Conservation (phyloP, 768 basidiomycete genomes). For the Filobasidium wieringae region DNA sequence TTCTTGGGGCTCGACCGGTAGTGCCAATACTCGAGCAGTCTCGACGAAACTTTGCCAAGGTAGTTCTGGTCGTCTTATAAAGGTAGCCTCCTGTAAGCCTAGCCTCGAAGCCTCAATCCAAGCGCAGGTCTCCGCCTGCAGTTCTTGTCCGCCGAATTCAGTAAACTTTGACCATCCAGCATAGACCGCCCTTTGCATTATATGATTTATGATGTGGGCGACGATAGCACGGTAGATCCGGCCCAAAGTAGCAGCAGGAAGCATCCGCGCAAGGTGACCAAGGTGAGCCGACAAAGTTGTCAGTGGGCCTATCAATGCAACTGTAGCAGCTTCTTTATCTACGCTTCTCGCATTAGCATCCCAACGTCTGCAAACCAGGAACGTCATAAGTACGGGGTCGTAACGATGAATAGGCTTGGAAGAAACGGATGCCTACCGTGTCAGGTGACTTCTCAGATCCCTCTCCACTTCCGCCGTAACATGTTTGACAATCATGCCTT, state of each 20-base stretch:
- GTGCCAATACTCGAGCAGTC: slow-evolving; percentile 55
- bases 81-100: slow-evolving; percentile 46
- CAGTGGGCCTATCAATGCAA: slow-evolving; percentile 60
- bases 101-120: slow-evolving; percentile 69
- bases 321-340: slow-evolving; percentile 45
- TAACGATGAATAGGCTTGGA: not conserved
- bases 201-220: slow-evolving; percentile 58
- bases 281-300: slow-evolving; percentile 72
- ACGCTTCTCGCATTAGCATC: slow-evolving; percentile 25
- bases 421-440: slow-evolving; percentile 45
- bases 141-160: slow-evolving; percentile 49
- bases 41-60: slow-evolving; percentile 67
- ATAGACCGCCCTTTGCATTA: slow-evolving; percentile 73
- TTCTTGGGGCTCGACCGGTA: slow-evolving; percentile 27
- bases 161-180: slow-evolving; percentile 56
- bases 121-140: slow-evolving; percentile 61
- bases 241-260: slow-evolving; percentile 52
- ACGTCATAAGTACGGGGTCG: not conserved
- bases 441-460: slow-evolving; percentile 61
- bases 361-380: slow-evolving; percentile 36
- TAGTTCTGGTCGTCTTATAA: slow-evolving; percentile 48
- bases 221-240: slow-evolving; percentile 64
- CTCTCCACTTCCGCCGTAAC: slow-evolving; percentile 69
- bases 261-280: slow-evolving; percentile 51
- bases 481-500: slow-evolving; percentile 77